Base-by-base conservation (phyloP, 495 filamentous ascomycete genomes). In the Parachaetomium inaequale region DNA sequence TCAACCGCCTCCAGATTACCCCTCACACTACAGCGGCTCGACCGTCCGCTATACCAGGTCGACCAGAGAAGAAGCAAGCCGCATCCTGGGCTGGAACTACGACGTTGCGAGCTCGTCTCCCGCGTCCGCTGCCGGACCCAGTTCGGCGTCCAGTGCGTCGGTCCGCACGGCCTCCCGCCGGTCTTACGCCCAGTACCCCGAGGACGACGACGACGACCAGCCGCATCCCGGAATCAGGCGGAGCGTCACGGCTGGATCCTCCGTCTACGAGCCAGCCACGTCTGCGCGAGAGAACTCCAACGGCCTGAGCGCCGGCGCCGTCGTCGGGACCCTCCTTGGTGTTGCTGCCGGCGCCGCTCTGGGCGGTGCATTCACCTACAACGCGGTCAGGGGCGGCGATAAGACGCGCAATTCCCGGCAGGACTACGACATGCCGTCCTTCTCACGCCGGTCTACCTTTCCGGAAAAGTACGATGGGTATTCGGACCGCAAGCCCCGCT, bases 361-460 rank as follows among this genome's bases (percentile, higher is more conserved):
- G 25, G 91, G 88, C 53, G 88, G 87, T 15, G 88, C 86, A 0
- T 70, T 92, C 40, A 87, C 88, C 1, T 93, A 93, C 70, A 85
- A 87, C 38, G 86, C 90, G 76, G 77, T 81, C 59, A 85, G 80
- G 63, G 73, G 79, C n/a, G n/a, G n/a, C 29, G 88, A 86, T 61
- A 72, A 75, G 8, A 72, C 78, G 40, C 79, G 70, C 34, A 68
- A 70, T 69, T 66, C 80, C 63, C 70, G 64, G 3, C 70, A 76
- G 34, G 76, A 75, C 2, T 76, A 68, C 58, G 76, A 76, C 10
- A 21, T 62, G 29, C 69, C 75, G 21, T 23, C 67, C 14, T 74
- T 76, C 55, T 62, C 68, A 14, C 71, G 75, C 49, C 74, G 74
- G 15, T 64, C 74, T 1, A 78, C 75, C 17, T 75, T 66, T 52